These are phyloP conservation scores for Saksenaea oblongispora DNA, from an alignment of 371 early-diverging fungal genomes.

Conservation along the genomic window DNA sequence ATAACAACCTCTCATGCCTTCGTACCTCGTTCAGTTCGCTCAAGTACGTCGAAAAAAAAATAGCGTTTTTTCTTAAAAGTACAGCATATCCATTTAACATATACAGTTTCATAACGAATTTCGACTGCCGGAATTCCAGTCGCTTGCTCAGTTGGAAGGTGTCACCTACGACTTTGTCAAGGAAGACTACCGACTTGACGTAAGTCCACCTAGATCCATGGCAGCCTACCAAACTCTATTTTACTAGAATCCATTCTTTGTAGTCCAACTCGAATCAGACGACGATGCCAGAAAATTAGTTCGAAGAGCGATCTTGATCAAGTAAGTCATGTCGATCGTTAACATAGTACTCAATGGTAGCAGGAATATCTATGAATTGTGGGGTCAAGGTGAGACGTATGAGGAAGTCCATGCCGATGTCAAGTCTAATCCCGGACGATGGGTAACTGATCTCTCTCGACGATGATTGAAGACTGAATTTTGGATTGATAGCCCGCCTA, in stretches of 20 bases:
- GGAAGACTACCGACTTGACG: constrained; percentile 54
- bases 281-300: constrained; percentile 77
- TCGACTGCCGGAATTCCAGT: constrained; percentile 79
- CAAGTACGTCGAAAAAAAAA: constrained; percentile 26
- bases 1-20: constrained; percentile 31
- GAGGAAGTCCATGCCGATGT: constrained; percentile 65
- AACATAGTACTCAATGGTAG: neutral
- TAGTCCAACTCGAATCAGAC: constrained; percentile 69
- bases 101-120: constrained; percentile 67
- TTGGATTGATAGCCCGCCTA: constrained; percentile 50
- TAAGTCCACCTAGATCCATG: constrained; percentile 19
- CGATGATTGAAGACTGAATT: neutral
- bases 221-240: neutral
- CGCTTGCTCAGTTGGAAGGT: constrained; percentile 75
- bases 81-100: neutral
- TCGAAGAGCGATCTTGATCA: constrained; percentile 83
- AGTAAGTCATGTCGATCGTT: constrained; percentile 42
- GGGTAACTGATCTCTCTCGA: constrained; percentile 34
- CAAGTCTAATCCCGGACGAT: constrained; percentile 57
- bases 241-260: constrained; percentile 75
- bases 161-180: constrained; percentile 60
- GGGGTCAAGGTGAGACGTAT: constrained; percentile 71
- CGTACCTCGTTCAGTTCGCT: constrained; percentile 48
- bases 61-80: neutral
- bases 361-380: constrained; percentile 78